Evolutionary conservation across 2,329 filamentous ascomycete species (phyloP).

Genomic region (Simplicillium aogashimaense): DNA sequence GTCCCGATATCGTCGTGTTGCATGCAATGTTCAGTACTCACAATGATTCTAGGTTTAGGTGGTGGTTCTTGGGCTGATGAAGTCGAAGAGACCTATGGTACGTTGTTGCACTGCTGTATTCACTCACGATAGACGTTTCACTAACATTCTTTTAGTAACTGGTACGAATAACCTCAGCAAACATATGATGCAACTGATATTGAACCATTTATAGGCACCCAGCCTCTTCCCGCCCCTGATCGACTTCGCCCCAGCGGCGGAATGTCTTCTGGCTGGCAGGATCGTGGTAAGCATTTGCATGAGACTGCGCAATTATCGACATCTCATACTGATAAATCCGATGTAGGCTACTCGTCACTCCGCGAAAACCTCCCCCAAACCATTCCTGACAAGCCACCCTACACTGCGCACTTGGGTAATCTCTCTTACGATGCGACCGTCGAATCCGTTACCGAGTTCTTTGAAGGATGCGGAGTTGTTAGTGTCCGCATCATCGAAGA

Average conservation of each 20-base stretch:
- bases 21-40: slow-evolving; percentile 12
- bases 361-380: slow-evolving; percentile 65
- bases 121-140: slow-evolving; percentile 10
- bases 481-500: slow-evolving; percentile 96
- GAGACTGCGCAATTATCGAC: not conserved
- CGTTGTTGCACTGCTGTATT: slow-evolving; percentile 23
- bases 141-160: slow-evolving; percentile 21
- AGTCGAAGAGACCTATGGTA: slow-evolving; percentile 83
- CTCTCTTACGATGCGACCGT: slow-evolving; percentile 88
- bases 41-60: slow-evolving; percentile 30
- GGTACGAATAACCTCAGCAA: slow-evolving; percentile 18
- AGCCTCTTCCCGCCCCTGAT: slow-evolving; percentile 43
- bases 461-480: slow-evolving; percentile 72
- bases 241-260: slow-evolving; percentile 25
- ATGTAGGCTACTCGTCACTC: slow-evolving; percentile 40
- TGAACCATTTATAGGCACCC: slow-evolving; percentile 34
- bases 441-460: slow-evolving; percentile 77
- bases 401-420: slow-evolving; percentile 92
- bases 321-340: slow-evolving; percentile 10
- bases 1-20: slow-evolving; percentile 15
- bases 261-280: slow-evolving; percentile 28
- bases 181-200: not conserved
- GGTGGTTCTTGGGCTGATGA: slow-evolving; percentile 95
- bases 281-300: slow-evolving; percentile 27
- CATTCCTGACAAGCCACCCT: slow-evolving; percentile 85